Evolutionary conservation across 176 grass and related monocot genomes (phyloP).

Genomic region (Miscanthus lutarioriparius): DNA sequence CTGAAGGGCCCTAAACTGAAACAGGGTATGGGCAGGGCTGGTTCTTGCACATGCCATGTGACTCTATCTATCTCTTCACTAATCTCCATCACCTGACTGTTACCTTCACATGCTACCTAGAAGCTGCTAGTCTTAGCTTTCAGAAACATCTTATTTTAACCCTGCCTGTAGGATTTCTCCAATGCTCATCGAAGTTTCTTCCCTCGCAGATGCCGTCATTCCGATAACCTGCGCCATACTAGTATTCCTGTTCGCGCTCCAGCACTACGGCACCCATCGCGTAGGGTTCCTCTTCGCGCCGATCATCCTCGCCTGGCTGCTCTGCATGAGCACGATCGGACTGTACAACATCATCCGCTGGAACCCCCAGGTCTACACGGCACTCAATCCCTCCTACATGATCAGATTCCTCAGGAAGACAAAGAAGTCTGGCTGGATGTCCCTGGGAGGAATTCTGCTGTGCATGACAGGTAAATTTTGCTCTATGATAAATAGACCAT

Average conservation of each 20-base stretch:
- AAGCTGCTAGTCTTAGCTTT: background rate
- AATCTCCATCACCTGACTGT: background rate
- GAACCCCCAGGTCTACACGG: conserved; percentile 74
- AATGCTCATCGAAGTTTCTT: background rate
- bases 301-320: conserved; percentile 72
- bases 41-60: conserved; percentile 13
- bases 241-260: conserved; percentile 77
- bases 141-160: background rate
- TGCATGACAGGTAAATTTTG: conserved; percentile 86
- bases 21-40: too few relatives aligned
- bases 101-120: background rate
- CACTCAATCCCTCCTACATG: conserved; percentile 77
- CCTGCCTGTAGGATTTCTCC: background rate
- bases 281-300: conserved; percentile 89
- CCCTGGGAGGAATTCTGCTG: conserved; percentile 84
- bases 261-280: conserved; percentile 92
- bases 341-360: conserved; percentile 84
- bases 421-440: conserved; percentile 94
- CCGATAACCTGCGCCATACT: conserved; percentile 85
- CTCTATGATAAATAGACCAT: background rate
- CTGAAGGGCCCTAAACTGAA: too few relatives aligned
- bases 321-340: conserved; percentile 77
- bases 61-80: background rate
- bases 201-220: conserved; percentile 63
- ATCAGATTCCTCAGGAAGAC: conserved; percentile 90